Conservation (phyloP, 805 yeast species). For the Babjeviella inositovora region DNA sequence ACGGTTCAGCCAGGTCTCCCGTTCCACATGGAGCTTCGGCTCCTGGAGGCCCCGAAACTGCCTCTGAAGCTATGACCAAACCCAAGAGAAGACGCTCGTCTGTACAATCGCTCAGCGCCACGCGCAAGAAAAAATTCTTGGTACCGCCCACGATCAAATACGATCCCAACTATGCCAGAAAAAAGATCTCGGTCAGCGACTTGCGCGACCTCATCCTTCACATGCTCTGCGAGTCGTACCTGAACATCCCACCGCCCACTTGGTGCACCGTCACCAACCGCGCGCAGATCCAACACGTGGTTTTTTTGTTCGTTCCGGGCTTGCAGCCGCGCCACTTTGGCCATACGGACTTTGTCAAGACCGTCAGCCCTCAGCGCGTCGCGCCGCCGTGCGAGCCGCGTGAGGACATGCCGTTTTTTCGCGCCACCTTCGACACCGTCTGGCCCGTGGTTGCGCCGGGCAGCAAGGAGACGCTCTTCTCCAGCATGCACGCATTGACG, state of each 20-base stretch:
- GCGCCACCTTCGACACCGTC: conserved; percentile 18
- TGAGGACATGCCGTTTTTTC: conserved; percentile 14
- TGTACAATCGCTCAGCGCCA: conserved; percentile 10
- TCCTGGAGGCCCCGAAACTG: no score
- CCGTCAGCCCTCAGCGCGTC: conserved; percentile 1
- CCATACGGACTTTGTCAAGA: conserved; percentile 5
- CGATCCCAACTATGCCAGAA: conserved; percentile 4
- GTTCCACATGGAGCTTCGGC: no score
- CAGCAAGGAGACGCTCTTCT: conserved; percentile 33
- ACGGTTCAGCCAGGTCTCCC: no score
- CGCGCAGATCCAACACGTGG: conserved; percentile 30
- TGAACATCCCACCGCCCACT: conserved; percentile 15
- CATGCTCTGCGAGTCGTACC: conserved; percentile 16
- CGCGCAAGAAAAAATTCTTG: conserved; percentile 12
- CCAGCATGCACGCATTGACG: conserved; percentile 36
- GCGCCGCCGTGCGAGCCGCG: no score
- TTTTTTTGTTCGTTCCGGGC: conserved; percentile 53
- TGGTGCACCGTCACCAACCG: conserved; percentile 36
- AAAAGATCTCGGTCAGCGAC: conserved; percentile 16
- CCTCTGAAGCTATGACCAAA: no score
- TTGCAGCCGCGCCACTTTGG: conserved; percentile 30
- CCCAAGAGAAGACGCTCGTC: conserved; percentile 21
- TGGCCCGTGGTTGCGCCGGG: conserved; percentile 56
- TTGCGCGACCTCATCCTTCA: conserved; percentile 28
- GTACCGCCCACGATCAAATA: conserved; percentile 8